phyloP scores from a whole-genome alignment of 305 asterid species.

The Fraxinus floribunda region DNA sequence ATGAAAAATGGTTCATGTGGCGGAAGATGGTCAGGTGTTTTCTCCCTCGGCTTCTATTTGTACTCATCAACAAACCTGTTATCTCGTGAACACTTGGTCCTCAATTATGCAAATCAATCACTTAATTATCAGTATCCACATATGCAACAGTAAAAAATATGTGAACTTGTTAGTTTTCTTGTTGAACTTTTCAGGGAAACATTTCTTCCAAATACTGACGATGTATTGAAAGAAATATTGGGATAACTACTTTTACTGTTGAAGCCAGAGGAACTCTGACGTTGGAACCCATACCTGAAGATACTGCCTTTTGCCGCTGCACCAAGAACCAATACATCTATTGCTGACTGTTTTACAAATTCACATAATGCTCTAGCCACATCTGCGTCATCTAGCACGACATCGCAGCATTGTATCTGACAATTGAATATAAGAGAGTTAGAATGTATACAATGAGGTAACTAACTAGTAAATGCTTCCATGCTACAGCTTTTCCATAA shows the following conservation, averaged over 20 bases:
- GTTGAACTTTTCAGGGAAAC: neutral
- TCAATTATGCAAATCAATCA: neutral
- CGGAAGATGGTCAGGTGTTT: neutral
- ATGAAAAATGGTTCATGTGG: neutral
- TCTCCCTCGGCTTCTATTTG: neutral
- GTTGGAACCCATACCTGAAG: slow-evolving; percentile 53
- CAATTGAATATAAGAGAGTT: slow-evolving; percentile 15
- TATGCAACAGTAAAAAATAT: neutral
- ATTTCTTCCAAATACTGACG: neutral
- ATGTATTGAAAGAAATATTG: slow-evolving; percentile 7
- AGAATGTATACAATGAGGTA: neutral
- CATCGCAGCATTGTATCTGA: slow-evolving; percentile 73
- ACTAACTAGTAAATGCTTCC: neutral
- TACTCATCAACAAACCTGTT: neutral
- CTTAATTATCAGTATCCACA: neutral
- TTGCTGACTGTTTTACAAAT: slow-evolving; percentile 58
- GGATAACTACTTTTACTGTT: neutral
- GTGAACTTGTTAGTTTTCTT: neutral
- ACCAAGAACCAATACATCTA: slow-evolving; percentile 76
- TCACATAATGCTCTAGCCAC: slow-evolving; percentile 63
- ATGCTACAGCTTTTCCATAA: slow-evolving; percentile 6
- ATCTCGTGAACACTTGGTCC: neutral
- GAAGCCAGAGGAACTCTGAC: neutral
- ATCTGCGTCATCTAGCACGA: slow-evolving; percentile 71
- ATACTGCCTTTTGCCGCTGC: slow-evolving; percentile 66